phyloP scores from a whole-genome alignment of 2,329 filamentous ascomycete species.

The Colletotrichum sublineola region DNA sequence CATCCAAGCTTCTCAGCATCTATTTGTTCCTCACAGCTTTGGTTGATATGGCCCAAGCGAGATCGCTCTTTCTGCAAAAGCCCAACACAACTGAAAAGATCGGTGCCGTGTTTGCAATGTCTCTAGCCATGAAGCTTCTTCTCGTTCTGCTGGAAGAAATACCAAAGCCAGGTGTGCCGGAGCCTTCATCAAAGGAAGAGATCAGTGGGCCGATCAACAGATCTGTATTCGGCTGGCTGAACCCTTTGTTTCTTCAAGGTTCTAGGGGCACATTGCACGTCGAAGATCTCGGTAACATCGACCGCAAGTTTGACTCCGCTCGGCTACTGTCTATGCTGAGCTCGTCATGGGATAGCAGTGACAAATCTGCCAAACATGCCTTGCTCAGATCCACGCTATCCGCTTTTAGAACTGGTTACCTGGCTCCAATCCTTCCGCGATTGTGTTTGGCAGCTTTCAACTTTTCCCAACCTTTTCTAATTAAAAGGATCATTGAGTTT shows the following conservation, averaged over 20 bases:
- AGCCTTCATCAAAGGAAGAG: constrained; percentile 1
- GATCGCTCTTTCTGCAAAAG: not conserved
- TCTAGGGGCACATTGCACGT: not conserved
- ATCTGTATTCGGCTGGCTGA: not conserved
- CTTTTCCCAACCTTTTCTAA: constrained; percentile 39
- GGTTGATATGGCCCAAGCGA: not conserved
- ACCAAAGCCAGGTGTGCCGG: not conserved
- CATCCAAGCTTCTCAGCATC: not conserved
- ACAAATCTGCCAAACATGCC: not conserved
- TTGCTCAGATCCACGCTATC: not conserved
- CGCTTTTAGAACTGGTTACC: not conserved
- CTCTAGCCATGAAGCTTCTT: not conserved
- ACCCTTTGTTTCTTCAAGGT: not conserved
- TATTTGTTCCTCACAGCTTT: not conserved
- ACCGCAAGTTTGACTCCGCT: not conserved
- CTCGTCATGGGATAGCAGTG: not conserved
- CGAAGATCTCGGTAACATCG: not conserved
- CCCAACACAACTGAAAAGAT: not conserved
- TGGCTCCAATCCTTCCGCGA: not conserved
- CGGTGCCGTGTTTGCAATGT: not conserved
- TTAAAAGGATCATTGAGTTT: constrained; percentile 36
- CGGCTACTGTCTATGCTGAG: not conserved
- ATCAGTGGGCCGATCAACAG: not conserved
- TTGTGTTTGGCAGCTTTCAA: not conserved
- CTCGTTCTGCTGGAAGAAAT: not conserved